These are phyloP conservation scores for Trifolium dubium DNA, from an alignment of 306 rosid genomes.

Conservation along the genomic window DNA sequence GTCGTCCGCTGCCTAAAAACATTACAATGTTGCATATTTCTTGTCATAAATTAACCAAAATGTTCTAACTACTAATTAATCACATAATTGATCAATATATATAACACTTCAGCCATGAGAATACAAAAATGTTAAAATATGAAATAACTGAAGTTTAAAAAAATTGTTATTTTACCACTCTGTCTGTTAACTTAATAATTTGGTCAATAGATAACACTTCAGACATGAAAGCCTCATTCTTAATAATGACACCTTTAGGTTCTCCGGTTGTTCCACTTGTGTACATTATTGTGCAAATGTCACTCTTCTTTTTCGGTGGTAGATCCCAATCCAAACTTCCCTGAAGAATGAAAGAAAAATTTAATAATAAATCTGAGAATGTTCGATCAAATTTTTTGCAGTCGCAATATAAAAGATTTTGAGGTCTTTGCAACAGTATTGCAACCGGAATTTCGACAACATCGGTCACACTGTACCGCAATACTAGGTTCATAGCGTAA, in stretches of 20 bases:
- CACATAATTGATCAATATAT: neutral
- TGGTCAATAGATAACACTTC: conserved; percentile 84
- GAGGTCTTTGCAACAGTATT: neutral
- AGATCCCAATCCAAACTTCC: conserved; percentile 66
- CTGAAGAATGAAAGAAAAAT: conserved; percentile 43
- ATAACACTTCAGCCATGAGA: too few relatives aligned
- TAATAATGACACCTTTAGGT: conserved; percentile 86
- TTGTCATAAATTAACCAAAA: neutral
- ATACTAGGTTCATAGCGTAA: neutral
- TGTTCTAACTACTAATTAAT: neutral
- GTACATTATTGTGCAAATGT: conserved; percentile 88
- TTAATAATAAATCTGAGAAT: neutral
- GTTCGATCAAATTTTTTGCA: neutral
- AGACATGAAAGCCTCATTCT: conserved; percentile 74
- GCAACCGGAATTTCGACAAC: neutral
- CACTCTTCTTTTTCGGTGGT: conserved; percentile 67
- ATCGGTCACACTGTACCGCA: neutral
- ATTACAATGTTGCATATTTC: conserved; percentile 6
- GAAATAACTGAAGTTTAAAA: neutral
- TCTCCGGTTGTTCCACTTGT: conserved; percentile 99
- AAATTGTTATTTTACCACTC: conserved; percentile 63
- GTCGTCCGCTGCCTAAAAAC: conserved; percentile 43
- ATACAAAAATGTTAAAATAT: too few relatives aligned
- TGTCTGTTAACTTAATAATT: conserved; percentile 69
- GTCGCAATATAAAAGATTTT: neutral